Evolutionary conservation across 345 rosid species (phyloP).

Genomic region (Brassica cretica): DNA sequence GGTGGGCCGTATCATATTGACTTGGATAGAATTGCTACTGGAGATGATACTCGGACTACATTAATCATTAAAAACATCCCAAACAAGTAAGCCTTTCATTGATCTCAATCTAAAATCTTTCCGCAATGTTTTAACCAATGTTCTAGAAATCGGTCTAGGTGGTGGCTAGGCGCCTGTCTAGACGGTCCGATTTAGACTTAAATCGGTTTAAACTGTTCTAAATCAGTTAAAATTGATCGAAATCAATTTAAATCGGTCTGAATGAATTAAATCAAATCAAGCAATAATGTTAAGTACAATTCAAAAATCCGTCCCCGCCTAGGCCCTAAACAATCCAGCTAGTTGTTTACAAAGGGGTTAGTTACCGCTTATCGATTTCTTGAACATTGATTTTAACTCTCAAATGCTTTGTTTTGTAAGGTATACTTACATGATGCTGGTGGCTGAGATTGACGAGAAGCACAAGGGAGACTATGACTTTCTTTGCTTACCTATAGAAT

Average conservation of each 20-base stretch:
- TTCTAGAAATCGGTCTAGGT: no score
- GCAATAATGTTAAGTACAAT: no score
- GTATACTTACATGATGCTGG: constrained; percentile 96
- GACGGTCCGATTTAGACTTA: no score
- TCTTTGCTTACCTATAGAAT: constrained; percentile 87
- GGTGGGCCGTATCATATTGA: constrained; percentile 80
- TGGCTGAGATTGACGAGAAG: constrained; percentile 87
- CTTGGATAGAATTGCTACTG: constrained; percentile 65
- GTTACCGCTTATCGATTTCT: no score
- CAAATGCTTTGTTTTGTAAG: constrained; percentile 36
- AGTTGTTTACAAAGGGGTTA: no score
- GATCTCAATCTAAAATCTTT: background rate
- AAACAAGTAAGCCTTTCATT: constrained; percentile 63
- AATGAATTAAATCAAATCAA: no score
- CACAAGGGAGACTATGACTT: constrained; percentile 86
- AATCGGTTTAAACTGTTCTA: no score
- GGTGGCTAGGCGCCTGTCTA: no score
- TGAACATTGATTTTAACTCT: background rate
- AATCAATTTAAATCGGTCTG: no score
- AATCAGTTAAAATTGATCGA: no score
- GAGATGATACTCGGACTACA: constrained; percentile 82
- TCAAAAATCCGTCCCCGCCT: no score
- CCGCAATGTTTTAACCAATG: background rate
- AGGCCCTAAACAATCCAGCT: no score
- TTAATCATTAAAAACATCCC: constrained; percentile 95